These are phyloP conservation scores for Arachis stenosperma DNA, from an alignment of 306 rosid genomes.

Conservation along the genomic window DNA sequence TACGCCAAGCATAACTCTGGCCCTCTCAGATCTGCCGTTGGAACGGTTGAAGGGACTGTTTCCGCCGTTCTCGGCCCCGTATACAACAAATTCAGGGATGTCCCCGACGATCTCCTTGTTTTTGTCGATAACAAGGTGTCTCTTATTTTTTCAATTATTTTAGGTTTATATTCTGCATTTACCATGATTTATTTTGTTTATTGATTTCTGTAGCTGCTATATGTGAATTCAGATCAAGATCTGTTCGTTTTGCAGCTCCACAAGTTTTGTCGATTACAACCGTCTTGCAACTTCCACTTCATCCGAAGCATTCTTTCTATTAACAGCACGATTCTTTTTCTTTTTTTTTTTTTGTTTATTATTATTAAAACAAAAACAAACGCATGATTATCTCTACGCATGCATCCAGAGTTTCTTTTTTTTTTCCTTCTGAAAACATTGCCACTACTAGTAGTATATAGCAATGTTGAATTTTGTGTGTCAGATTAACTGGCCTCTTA, in stretches of 20 bases:
- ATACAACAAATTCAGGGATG: conserved; percentile 49
- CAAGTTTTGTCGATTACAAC: neutral
- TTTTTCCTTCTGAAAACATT: neutral
- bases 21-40: conserved; percentile 67
- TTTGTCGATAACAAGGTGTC: conserved; percentile 68
- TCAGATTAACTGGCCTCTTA: neutral
- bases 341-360: too few relatives aligned
- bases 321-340: too few relatives aligned
- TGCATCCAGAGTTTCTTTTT: conserved; percentile 21
- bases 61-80: conserved; percentile 65
- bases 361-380: too few relatives aligned
- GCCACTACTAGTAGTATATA: too few relatives aligned
- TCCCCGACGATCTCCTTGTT: conserved; percentile 62
- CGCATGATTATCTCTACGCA: neutral
- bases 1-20: conserved; percentile 75
- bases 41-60: conserved; percentile 63
- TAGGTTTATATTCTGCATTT: too few relatives aligned
- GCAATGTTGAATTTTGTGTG: neutral
- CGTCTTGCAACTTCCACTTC: neutral
- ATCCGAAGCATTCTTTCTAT: too few relatives aligned
- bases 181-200: neutral
- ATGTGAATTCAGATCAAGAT: conserved; percentile 35
- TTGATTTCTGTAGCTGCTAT: neutral
- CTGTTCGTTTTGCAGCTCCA: neutral
- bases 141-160: too few relatives aligned